Evolutionary conservation across 257 asterid species (phyloP).

Genomic region (Rauvolfia tetraphylla): DNA sequence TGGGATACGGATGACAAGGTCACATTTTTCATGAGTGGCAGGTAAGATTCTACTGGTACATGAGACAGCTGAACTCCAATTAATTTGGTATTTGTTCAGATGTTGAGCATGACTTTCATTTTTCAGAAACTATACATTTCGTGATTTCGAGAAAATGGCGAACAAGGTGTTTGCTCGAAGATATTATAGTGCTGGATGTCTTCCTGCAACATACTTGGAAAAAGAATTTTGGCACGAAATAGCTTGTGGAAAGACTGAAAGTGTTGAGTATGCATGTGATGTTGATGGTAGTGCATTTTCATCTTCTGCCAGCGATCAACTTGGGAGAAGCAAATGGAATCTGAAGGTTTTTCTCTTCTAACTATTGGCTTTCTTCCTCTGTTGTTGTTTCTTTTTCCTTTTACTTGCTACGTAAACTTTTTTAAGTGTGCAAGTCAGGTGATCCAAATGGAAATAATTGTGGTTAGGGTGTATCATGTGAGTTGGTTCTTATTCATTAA

Average conservation of each 20-base stretch:
- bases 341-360: slow-evolving; percentile 62
- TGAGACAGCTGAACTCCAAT: slow-evolving; percentile 13
- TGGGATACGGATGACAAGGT: slow-evolving; percentile 89
- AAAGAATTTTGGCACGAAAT: slow-evolving; percentile 99
- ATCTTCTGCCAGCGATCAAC: slow-evolving; percentile 76
- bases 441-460: not conserved
- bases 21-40: slow-evolving; percentile 95
- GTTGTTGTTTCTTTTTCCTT: slow-evolving; percentile 10
- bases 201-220: slow-evolving; percentile 82
- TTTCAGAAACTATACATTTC: slow-evolving; percentile 90
- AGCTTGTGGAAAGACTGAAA: slow-evolving; percentile 91
- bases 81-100: slow-evolving; percentile 16
- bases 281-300: slow-evolving; percentile 99
- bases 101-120: slow-evolving; percentile 30
- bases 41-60: slow-evolving; percentile 39
- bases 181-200: slow-evolving; percentile 85
- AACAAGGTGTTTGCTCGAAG: slow-evolving; percentile 91
- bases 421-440: not conserved
- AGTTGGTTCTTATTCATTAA: not conserved
- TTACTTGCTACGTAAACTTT: not conserved
- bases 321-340: slow-evolving; percentile 96
- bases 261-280: slow-evolving; percentile 99
- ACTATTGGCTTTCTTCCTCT: not conserved
- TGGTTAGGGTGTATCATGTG: not conserved
- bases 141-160: slow-evolving; percentile 99